Evolutionary conservation across 768 basidiomycete genomes (phyloP).

Genomic region (Paxillus rubicundulus): DNA sequence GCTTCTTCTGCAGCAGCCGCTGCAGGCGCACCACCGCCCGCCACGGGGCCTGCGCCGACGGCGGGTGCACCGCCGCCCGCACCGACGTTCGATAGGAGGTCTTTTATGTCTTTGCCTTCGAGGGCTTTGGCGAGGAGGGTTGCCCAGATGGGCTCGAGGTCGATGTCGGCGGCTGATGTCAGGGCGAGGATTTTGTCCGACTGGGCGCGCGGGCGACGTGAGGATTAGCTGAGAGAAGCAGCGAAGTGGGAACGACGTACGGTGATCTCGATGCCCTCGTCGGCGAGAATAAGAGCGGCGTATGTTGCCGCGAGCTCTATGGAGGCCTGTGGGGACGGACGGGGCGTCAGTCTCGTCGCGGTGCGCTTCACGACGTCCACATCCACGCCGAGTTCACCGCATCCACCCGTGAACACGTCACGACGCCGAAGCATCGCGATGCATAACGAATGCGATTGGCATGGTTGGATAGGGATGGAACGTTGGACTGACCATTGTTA

Average conservation of each 20-base stretch:
- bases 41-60: slow-evolving; percentile 49
- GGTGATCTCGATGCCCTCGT: slow-evolving; percentile 96
- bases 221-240: too few species aligned
- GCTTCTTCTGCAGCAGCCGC: slow-evolving; percentile 71
- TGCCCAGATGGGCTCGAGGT: slow-evolving; percentile 97
- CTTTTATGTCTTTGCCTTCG: slow-evolving; percentile 97
- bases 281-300: slow-evolving; percentile 97
- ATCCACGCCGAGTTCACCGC: slow-evolving; percentile 9
- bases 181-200: slow-evolving; percentile 90
- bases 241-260: slow-evolving; percentile 54
- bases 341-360: not conserved
- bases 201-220: too few species aligned
- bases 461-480: not conserved
- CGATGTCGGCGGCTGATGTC: slow-evolving; percentile 77
- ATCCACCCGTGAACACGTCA: slow-evolving; percentile 19
- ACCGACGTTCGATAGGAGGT: slow-evolving; percentile 92
- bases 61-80: slow-evolving; percentile 86
- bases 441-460: not conserved
- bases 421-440: not conserved
- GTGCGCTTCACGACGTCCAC: slow-evolving; percentile 2
- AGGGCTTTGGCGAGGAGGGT: slow-evolving; percentile 95
- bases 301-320: slow-evolving; percentile 90
- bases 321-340: slow-evolving; percentile 40
- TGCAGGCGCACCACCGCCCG: slow-evolving; percentile 55
- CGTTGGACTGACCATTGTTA: slow-evolving; percentile 26